Evolutionary conservation across 2,329 filamentous ascomycete genomes (phyloP).

Genomic region (Chaetothyriales sp.): DNA sequence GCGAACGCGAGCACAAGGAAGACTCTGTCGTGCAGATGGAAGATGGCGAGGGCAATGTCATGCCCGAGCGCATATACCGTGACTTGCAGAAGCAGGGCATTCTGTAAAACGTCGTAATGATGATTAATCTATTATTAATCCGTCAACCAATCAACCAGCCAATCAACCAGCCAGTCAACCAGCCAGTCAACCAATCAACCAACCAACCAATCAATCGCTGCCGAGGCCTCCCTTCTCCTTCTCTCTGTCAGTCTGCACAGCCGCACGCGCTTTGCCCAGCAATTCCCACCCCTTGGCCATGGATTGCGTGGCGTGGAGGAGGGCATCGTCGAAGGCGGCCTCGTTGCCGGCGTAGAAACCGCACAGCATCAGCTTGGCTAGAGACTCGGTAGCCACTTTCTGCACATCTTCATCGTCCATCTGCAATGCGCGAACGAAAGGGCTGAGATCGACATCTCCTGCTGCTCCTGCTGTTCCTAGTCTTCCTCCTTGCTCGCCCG

Average conservation of each 20-base stretch:
- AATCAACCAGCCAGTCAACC: slow-evolving; percentile 2
- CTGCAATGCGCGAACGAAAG: slow-evolving; percentile 46
- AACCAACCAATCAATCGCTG: slow-evolving; percentile 1
- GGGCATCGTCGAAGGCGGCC: slow-evolving; percentile 44
- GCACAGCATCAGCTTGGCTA: slow-evolving; percentile 38
- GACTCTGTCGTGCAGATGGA: slow-evolving; percentile 81
- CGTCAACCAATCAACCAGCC: not conserved
- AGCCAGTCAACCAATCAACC: slow-evolving; percentile 1
- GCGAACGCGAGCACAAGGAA: slow-evolving; percentile 53
- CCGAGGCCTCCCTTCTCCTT: slow-evolving; percentile 15
- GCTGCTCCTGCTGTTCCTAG: not conserved
- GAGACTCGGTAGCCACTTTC: slow-evolving; percentile 35
- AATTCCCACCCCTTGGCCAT: slow-evolving; percentile 33
- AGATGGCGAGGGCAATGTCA: slow-evolving; percentile 91
- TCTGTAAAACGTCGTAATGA: slow-evolving; percentile 36
- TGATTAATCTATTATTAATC: not conserved
- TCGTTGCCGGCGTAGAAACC: slow-evolving; percentile 17
- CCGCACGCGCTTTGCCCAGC: slow-evolving; percentile 33
- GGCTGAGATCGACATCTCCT: slow-evolving; percentile 57
- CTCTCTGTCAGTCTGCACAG: slow-evolving; percentile 35
- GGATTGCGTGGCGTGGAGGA: slow-evolving; percentile 32
- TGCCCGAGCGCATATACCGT: slow-evolving; percentile 97
- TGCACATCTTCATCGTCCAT: slow-evolving; percentile 38
- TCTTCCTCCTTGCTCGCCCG: slow-evolving; percentile 1
- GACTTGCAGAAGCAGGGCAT: slow-evolving; percentile 88